Conservation (phyloP, 2,329 filamentous ascomycete species). For the Neopestalotiopsis sp. region DNA sequence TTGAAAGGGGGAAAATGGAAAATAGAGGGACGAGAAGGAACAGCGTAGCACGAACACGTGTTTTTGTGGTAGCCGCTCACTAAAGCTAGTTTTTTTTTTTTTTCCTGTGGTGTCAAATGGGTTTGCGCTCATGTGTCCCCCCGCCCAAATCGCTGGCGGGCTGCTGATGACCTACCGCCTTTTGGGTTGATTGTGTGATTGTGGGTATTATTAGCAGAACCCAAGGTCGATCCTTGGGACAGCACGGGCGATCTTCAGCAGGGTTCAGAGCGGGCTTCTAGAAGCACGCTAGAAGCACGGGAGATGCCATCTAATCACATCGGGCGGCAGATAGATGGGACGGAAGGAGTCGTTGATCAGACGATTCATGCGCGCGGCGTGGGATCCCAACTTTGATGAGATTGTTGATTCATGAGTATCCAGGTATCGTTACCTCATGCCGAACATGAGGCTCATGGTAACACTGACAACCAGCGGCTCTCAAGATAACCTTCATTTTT, state of each 20-base stretch:
- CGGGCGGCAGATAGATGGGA: constrained; percentile 5
- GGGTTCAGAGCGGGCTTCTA: constrained; percentile 12
- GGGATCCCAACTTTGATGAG: background rate
- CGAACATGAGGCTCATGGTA: background rate
- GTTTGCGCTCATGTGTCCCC: background rate
- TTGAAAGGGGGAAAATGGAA: background rate
- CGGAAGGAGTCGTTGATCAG: background rate
- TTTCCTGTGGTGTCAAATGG: background rate
- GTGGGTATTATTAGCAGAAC: constrained; percentile 8
- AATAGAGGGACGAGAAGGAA: background rate
- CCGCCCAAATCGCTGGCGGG: background rate
- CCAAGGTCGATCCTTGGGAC: constrained; percentile 16
- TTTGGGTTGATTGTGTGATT: background rate
- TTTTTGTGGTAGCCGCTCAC: background rate
- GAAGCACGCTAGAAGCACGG: constrained; percentile 18
- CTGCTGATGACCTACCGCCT: constrained; percentile 2
- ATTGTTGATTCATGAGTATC: background rate
- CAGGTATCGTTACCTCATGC: background rate
- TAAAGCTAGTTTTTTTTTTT: background rate
- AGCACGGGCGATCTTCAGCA: constrained; percentile 18
- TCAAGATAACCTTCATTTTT: background rate
- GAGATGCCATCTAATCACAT: constrained; percentile 16
- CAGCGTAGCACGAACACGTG: constrained; percentile 3
- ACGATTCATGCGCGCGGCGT: constrained; percentile 7
- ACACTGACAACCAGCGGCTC: background rate